These are phyloP conservation scores for Mycocentrospora acerina DNA, from an alignment of 2,329 filamentous ascomycete species.

Conservation along the genomic window DNA sequence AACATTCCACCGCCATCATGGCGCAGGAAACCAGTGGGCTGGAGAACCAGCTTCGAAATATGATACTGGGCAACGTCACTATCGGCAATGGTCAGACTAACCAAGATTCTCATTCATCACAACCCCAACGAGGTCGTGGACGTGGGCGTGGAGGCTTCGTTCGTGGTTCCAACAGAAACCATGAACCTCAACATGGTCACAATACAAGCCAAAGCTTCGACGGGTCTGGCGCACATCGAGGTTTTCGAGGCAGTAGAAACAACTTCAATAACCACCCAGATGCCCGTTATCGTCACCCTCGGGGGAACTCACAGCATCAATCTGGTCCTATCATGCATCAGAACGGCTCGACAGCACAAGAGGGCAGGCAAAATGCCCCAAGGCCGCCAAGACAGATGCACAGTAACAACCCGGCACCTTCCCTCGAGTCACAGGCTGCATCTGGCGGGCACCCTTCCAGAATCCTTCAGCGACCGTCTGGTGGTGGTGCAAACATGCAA, in stretches of 20 bases:
- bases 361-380: constrained; percentile 1
- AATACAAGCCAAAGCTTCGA: constrained; percentile 8
- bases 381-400: constrained; percentile 3
- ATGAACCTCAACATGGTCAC: constrained; percentile 9
- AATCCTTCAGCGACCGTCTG: constrained; percentile 25
- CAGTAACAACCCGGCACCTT: constrained; percentile 2
- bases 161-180: constrained; percentile 10
- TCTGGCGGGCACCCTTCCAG: constrained; percentile 11
- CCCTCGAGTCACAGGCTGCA: background rate
- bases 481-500: constrained; percentile 5
- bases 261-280: constrained; percentile 5
- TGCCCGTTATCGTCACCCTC: constrained; percentile 10
- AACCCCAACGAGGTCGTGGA: constrained; percentile 23
- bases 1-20: constrained; percentile 15
- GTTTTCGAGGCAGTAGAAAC: constrained; percentile 12
- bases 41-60: constrained; percentile 60
- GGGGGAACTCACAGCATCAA: constrained; percentile 3
- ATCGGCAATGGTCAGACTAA: constrained; percentile 20
- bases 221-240: constrained; percentile 3
- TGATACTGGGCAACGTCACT: constrained; percentile 59
- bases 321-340: constrained; percentile 5
- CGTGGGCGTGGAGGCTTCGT: constrained; percentile 18
- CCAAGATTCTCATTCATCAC: constrained; percentile 15
- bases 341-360: constrained; percentile 1
- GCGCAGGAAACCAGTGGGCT: constrained; percentile 18